Evolutionary conservation across 306 rosid genomes (phyloP), one percentile per base, ranked within the genome.

Genomic region (Vigna nakashimae): DNA sequence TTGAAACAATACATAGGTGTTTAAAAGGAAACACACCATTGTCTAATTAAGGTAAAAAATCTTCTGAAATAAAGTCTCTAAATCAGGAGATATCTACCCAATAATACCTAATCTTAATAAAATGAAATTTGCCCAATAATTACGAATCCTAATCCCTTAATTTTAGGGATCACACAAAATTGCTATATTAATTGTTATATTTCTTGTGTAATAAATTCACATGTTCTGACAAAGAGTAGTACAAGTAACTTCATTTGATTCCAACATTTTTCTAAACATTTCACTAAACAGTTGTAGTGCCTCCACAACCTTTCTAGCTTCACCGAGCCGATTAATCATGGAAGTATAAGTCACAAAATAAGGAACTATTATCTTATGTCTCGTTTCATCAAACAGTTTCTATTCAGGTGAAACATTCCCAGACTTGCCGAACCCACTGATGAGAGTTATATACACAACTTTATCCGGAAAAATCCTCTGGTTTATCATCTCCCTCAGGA

Each of bases 161-260:
- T 20, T 20, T 20, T 20, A 20, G 20, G 20, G 20, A 20, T 0
- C 0, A 20, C 20, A 20, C 20, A 20, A 20, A 20, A 20, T 20
- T 20, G 20, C 20, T 20, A 20, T 20, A 20, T 20, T 20, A 20
- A 20, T 20, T 20, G 20, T 0, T 20, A 20, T 20, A 20, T 20
- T 20, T 20, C 20, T 20, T 20, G 20, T 20, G 20, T 20, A 20
- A 20, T 20, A 20, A 20, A 20, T 20, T 20, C 20, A 20, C 20
- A 20, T 20, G 0, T 20, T 20, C 20, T 20, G 20, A 20, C 20
- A 20, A 20, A 20, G 82, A 1, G 89, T 72, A 20, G 98, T 90
- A 77, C 85, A 91, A 67, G 96, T 84, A 82, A 93, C 90, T 80
- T 91, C 98, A 87, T 93, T 97, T 2, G 87, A 88, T 73, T 88